Conservation (phyloP, 495 filamentous ascomycete genomes). For the Penicillium cataractarum region DNA sequence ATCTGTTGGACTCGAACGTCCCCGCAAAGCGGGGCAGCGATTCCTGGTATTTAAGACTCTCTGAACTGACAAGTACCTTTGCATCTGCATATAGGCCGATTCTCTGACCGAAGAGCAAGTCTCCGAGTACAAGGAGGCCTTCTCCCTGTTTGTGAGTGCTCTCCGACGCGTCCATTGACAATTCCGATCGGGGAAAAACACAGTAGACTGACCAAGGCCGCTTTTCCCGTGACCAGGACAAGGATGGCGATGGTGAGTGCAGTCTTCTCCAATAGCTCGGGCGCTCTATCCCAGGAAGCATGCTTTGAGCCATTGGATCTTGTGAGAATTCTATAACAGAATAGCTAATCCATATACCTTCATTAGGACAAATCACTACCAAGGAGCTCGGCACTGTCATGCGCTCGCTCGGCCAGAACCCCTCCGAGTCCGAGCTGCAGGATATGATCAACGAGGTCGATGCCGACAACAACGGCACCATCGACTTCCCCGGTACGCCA, state of each 20-base stretch:
- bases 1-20: slow-evolving; percentile 21
- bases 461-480: slow-evolving; percentile 99
- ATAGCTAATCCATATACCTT: slow-evolving; percentile 3
- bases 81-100: slow-evolving; percentile 64
- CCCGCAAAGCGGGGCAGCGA: slow-evolving; percentile 47
- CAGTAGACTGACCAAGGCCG: slow-evolving; percentile 13
- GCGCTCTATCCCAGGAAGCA: slow-evolving; percentile 2
- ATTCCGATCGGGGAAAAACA: slow-evolving; percentile 13
- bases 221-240: slow-evolving; percentile 69
- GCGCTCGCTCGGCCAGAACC: slow-evolving; percentile 99
- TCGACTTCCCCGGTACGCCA: slow-evolving; percentile 90
- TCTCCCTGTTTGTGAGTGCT: slow-evolving; percentile 95
- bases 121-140: slow-evolving; percentile 99
- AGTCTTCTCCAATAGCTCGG: slow-evolving; percentile 16
- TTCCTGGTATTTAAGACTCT: slow-evolving; percentile 21
- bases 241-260: slow-evolving; percentile 98
- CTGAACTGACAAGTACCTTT: slow-evolving; percentile 32
- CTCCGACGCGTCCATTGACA: slow-evolving; percentile 18
- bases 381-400: slow-evolving; percentile 99
- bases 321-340: neutral
- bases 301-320: neutral
- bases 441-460: slow-evolving; percentile 99
- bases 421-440: slow-evolving; percentile 96
- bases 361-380: slow-evolving; percentile 94
- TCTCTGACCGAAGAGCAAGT: slow-evolving; percentile 99